Evolutionary conservation across 192 early-diverging fungal species (phyloP), one percentile per base, ranked within the genome.

Genomic region (Umbelopsis ramanniana): DNA sequence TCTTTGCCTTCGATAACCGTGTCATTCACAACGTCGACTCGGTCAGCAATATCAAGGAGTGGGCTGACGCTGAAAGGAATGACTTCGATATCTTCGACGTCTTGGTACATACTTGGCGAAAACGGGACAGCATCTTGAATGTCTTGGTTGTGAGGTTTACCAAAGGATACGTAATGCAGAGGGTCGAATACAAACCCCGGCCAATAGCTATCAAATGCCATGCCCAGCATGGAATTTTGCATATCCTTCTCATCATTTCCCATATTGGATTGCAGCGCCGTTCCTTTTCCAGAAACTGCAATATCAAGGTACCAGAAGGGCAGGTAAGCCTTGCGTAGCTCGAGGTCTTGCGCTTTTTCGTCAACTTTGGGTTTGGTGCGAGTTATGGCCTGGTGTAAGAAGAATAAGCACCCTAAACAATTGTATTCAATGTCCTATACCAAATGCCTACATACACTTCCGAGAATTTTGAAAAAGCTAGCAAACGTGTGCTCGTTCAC

Each of bases 281-380:
- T 63, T 11, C 46, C 29, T 4, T 46, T 72, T 12, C 63, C 70
- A 0, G 76, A 63, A 8, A 69, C 22, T 10, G 74, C 78, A 46
- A 72, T 66, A 46, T 79, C 78, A 35, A 75, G 74, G 57, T 72
- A 69, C 78, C 78, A 79, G 33, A 75, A 68, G 6, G 78, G 78
- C 19, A 79, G 6, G 26, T 79, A 79, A 4, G 71, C 78, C 23
- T 71, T 70, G 19, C 78, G 78, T 2, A 71, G 45, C 45, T 72
- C 52, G 48, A 67, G 66, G 23, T 66, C 46, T 40, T 72, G 40
- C 19, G 68, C 69, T 15, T 70, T 37, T 54, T 72, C 74, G 6
- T 67, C 48, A 9, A 74, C 73, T 0, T 60, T 52, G 1, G 71
- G 78, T 35, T 71, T 55, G 67, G 57, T 55, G 9, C 66, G 45